Evolutionary conservation across 192 early-diverging fungal genomes (phyloP).

Genomic region (Chytriomyces sp.): DNA sequence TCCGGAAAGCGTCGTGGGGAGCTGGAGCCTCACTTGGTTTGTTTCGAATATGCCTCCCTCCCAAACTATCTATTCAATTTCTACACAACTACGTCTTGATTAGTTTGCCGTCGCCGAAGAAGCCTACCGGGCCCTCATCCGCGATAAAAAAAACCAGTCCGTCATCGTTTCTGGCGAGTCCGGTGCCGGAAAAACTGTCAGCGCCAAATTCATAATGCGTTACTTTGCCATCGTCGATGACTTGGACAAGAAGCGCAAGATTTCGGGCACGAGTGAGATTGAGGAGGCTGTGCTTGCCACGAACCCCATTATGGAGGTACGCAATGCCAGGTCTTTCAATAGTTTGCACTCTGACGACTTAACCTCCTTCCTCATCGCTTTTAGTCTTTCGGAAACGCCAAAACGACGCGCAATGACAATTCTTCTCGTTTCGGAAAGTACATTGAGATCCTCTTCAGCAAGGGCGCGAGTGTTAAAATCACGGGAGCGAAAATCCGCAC

Average conservation of each 20-base stretch:
- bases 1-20: conserved; percentile 91
- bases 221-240: conserved; percentile 82
- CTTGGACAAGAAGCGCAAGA: conserved; percentile 34
- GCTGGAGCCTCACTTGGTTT: conserved; percentile 89
- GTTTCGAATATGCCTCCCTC: no score
- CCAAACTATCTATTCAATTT: background rate
- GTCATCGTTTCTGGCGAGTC: conserved; percentile 97
- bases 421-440: conserved; percentile 98
- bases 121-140: conserved; percentile 93
- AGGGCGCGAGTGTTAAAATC: conserved; percentile 67
- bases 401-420: conserved; percentile 99
- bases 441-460: conserved; percentile 93
- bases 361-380: background rate
- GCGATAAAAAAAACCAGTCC: conserved; percentile 90
- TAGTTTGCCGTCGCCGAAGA: conserved; percentile 97
- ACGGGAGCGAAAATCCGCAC: conserved; percentile 93
- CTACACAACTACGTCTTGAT: background rate
- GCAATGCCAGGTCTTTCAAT: background rate
- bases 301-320: conserved; percentile 96
- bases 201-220: conserved; percentile 96
- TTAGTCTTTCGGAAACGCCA: conserved; percentile 95
- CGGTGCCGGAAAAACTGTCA: conserved; percentile 93
- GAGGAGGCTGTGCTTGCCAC: conserved; percentile 75
- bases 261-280: conserved; percentile 44
- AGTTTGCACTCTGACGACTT: background rate